These are phyloP conservation scores for Zoysia pacifica DNA, from an alignment of 176 grass and related monocot species.

Conservation along the genomic window DNA sequence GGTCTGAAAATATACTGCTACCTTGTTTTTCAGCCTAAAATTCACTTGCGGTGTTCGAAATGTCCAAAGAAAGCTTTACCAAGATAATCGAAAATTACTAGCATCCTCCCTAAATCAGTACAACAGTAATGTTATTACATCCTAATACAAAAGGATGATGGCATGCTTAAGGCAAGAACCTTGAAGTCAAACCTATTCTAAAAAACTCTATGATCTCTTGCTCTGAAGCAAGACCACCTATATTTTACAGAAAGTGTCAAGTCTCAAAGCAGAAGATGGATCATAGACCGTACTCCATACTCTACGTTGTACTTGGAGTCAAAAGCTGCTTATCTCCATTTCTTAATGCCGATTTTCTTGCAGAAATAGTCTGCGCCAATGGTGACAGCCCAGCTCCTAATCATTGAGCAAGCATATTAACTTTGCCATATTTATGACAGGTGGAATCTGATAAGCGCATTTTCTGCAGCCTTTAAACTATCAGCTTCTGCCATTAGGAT, in stretches of 20 bases:
- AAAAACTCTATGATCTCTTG: background rate
- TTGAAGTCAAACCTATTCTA: conserved; percentile 5
- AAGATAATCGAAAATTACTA: background rate
- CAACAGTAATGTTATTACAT: background rate
- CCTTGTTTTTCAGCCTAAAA: background rate
- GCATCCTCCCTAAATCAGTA: background rate
- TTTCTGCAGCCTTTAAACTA: background rate
- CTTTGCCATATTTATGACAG: background rate
- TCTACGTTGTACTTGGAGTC: background rate
- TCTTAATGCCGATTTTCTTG: background rate
- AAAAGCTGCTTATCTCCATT: background rate
- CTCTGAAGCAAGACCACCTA: background rate
- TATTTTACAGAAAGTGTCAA: background rate
- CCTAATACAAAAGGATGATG: conserved; percentile 14
- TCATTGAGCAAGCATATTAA: conserved; percentile 18
- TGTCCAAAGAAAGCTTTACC: background rate
- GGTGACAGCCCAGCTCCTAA: background rate
- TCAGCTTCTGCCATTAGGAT: background rate
- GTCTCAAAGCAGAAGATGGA: conserved; percentile 3
- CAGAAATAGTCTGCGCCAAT: background rate
- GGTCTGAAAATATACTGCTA: background rate
- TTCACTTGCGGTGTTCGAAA: background rate
- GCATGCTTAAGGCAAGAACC: background rate
- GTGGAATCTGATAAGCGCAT: background rate
- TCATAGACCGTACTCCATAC: background rate